A percentile compares a stretch with the other conserved stretches of the same genome.
These are phyloP conservation scores for Colletotrichum sublineola DNA, from an alignment of 2,329 filamentous ascomycete genomes.

Conservation along the genomic window DNA sequence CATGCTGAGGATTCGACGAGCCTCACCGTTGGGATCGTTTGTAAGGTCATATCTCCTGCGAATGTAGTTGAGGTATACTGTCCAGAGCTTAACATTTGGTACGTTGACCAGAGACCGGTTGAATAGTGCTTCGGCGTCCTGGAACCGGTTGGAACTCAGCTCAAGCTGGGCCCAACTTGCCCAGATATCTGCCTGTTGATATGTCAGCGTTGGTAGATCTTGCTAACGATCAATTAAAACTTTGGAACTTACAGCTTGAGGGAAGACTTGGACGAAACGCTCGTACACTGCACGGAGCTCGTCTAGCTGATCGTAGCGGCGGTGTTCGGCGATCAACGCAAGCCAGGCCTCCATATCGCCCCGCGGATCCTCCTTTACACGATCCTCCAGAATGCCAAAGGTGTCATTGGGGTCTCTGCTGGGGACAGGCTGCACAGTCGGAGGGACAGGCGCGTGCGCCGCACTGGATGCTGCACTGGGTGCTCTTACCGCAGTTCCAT, in stretches of 20 bases:
- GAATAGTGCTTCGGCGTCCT: conserved; percentile 86
- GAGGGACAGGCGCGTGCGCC: conserved; percentile 52
- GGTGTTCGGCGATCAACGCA: conserved; percentile 86
- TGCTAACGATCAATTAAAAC: background rate
- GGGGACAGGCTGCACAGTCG: conserved; percentile 37
- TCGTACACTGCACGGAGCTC: conserved; percentile 85
- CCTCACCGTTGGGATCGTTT: conserved; percentile 81
- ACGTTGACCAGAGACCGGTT: conserved; percentile 82
- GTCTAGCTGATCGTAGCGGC: conserved; percentile 83
- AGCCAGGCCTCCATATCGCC: conserved; percentile 95
- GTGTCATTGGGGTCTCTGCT: conserved; percentile 72
- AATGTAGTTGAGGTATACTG: conserved; percentile 94
- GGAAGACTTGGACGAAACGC: conserved; percentile 89
- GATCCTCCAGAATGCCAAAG: conserved; percentile 86
- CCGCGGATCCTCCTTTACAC: conserved; percentile 91
- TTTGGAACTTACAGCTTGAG: conserved; percentile 82
- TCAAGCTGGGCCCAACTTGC: conserved; percentile 91
- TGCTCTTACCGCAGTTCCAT: conserved; percentile 43
- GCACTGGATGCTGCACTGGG: conserved; percentile 56
- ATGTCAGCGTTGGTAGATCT: conserved; percentile 50
- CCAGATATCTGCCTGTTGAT: conserved; percentile 88
- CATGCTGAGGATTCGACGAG: conserved; percentile 83
- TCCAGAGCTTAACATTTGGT: conserved; percentile 90
- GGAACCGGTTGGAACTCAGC: conserved; percentile 85
- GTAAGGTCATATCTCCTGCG: conserved; percentile 87